These are phyloP conservation scores for Lineolata rhizophorae DNA, from an alignment of 495 filamentous ascomycete species.

Conservation along the genomic window DNA sequence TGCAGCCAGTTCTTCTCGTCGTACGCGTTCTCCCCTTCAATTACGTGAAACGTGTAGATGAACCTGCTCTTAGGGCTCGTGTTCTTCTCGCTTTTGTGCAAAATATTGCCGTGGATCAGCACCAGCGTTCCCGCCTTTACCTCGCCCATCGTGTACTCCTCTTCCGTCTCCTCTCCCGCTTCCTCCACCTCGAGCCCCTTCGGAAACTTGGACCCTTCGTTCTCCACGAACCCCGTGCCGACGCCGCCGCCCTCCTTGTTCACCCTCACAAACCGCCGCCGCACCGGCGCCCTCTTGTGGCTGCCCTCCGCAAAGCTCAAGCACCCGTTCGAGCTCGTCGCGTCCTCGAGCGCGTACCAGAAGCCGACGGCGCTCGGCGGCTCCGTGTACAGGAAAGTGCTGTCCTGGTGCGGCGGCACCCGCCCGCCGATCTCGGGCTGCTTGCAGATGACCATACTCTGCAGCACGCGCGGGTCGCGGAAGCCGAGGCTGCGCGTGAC, in stretches of 20 bases:
- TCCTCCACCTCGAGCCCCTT: constrained; percentile 14
- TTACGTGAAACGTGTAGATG: constrained; percentile 95
- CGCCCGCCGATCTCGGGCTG: constrained; percentile 86
- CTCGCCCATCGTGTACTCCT: constrained; percentile 45
- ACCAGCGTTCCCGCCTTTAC: constrained; percentile 78
- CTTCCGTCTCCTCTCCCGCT: constrained; percentile 20
- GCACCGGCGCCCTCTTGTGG: constrained; percentile 42
- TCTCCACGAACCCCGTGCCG: constrained; percentile 34
- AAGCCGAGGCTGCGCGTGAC: constrained; percentile 58
- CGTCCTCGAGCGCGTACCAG: constrained; percentile 92
- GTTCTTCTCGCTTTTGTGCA: constrained; percentile 95
- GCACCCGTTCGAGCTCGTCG: constrained; percentile 64
- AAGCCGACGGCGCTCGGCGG: constrained; percentile 81
- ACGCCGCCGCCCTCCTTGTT: constrained; percentile 19
- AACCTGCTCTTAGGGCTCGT: constrained; percentile 62
- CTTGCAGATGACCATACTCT: constrained; percentile 97
- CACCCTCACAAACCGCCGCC: constrained; percentile 52
- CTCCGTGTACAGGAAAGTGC: constrained; percentile 76
- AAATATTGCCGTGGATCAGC: constrained; percentile 83
- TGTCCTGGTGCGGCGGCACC: constrained; percentile 77
- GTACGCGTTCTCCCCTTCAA: constrained; percentile 67
- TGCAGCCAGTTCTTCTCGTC: constrained; percentile 87
- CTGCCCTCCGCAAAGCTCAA: constrained; percentile 65
- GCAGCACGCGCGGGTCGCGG: constrained; percentile 48
- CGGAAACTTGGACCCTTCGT: constrained; percentile 25